These are phyloP conservation scores for Sphaerulina musiva DNA, from an alignment of 2,329 filamentous ascomycete species.

Conservation along the genomic window DNA sequence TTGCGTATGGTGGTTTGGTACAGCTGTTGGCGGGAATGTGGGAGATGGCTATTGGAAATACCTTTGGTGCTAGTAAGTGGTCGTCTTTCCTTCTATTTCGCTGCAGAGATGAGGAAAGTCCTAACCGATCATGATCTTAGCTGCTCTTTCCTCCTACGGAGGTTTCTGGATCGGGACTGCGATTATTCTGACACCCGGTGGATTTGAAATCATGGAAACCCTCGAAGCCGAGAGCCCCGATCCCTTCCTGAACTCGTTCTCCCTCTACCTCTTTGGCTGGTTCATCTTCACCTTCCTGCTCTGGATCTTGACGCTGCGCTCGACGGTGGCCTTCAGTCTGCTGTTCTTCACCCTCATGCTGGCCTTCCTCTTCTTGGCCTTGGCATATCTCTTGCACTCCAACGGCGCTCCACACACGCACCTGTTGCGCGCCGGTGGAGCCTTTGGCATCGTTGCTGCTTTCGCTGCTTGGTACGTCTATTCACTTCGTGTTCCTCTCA, in stretches of 20 bases:
- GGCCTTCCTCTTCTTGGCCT: constrained; percentile 52
- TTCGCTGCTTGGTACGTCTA: constrained; percentile 44
- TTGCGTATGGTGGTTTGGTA: constrained; percentile 46
- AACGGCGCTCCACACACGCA: constrained; percentile 36
- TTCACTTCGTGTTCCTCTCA: background rate
- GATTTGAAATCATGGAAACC: constrained; percentile 43
- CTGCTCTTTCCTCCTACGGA: constrained; percentile 55
- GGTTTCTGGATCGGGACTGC: constrained; percentile 57
- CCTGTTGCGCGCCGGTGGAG: constrained; percentile 48
- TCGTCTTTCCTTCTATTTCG: too few relatives aligned
- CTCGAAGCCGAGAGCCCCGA: constrained; percentile 38
- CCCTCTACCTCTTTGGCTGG: constrained; percentile 55
- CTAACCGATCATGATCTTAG: background rate
- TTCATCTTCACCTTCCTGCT: constrained; percentile 54
- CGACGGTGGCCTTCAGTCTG: constrained; percentile 52
- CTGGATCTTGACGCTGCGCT: constrained; percentile 49
- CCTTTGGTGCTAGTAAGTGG: background rate
- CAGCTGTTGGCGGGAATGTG: constrained; percentile 50
- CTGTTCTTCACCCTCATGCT: constrained; percentile 55
- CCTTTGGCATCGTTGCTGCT: constrained; percentile 48
- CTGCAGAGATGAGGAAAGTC: background rate
- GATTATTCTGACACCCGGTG: constrained; percentile 52
- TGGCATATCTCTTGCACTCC: constrained; percentile 47
- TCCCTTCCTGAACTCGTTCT: constrained; percentile 49
- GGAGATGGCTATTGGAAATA: constrained; percentile 34